Evolutionary conservation across 805 yeast genomes (phyloP).

Genomic region (Spencermartinsiella europaea): DNA sequence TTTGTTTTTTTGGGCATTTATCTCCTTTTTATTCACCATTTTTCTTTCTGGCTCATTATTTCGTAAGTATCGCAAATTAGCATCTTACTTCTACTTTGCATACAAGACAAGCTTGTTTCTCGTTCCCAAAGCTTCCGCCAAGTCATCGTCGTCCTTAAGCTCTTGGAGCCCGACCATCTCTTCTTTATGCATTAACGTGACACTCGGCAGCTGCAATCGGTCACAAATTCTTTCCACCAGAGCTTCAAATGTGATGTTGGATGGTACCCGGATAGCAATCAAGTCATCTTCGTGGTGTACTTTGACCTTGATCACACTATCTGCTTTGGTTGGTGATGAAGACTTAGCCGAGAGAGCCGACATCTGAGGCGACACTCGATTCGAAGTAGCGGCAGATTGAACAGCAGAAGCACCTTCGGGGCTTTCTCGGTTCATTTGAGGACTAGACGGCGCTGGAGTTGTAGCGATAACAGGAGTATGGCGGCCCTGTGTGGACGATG

Average conservation of each 20-base stretch:
- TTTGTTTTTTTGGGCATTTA: no score
- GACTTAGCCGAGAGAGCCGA: neutral
- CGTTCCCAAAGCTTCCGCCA: slow-evolving; percentile 25
- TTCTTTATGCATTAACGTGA: slow-evolving; percentile 27
- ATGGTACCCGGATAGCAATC: slow-evolving; percentile 36
- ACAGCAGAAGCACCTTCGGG: neutral
- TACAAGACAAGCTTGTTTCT: slow-evolving; percentile 31
- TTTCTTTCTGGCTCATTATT: no score
- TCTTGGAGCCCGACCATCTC: slow-evolving; percentile 25
- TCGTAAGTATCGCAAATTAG: no score
- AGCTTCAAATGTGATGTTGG: slow-evolving; percentile 26
- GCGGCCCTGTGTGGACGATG: neutral
- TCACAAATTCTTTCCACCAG: slow-evolving; percentile 30
- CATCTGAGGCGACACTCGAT: neutral
- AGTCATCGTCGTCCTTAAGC: slow-evolving; percentile 27
- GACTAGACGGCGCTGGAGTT: neutral
- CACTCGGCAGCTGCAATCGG: slow-evolving; percentile 28
- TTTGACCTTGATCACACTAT: slow-evolving; percentile 32
- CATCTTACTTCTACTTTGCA: no score
- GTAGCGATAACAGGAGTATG: no score
- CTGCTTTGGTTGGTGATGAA: neutral
- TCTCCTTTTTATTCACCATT: no score
- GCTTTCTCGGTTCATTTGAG: neutral
- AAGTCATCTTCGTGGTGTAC: slow-evolving; percentile 34
- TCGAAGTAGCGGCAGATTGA: neutral